A percentile compares a stretch with the other conserved stretches of the same genome.
phyloP scores from a whole-genome alignment of 352 stramenopile genomes.

The Phytophthora kernoviae region DNA sequence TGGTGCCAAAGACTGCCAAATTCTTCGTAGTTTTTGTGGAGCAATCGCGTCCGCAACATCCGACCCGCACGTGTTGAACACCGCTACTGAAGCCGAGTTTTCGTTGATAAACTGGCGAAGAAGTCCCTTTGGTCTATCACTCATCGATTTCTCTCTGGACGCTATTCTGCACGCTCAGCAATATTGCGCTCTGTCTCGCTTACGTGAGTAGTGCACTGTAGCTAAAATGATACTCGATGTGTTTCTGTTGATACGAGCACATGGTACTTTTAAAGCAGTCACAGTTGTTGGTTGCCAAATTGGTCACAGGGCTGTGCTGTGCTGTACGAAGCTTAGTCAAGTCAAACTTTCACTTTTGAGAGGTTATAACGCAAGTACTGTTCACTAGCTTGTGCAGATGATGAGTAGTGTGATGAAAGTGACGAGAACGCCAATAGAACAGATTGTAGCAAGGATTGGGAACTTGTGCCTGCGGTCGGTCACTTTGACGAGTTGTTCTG shows the following conservation, averaged over 20 bases:
- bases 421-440: conserved; percentile 67
- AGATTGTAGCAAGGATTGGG: conserved; percentile 72
- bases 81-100: conserved; percentile 13
- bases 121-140: conserved; percentile 31
- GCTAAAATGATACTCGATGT: neutral
- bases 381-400: conserved; percentile 56
- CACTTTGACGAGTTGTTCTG: conserved; percentile 78
- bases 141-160: conserved; percentile 38
- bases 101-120: conserved; percentile 34
- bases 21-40: conserved; percentile 33
- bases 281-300: neutral
- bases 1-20: conserved; percentile 25
- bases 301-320: no score
- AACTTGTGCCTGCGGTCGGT: conserved; percentile 71
- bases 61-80: conserved; percentile 10
- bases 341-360: neutral
- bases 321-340: neutral
- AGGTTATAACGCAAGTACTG: no score
- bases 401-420: conserved; percentile 72
- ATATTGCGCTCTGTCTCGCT: conserved; percentile 24
- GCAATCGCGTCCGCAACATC: conserved; percentile 25
- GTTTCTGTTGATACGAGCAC: neutral
- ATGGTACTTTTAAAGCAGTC: neutral
- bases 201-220: conserved; percentile 16
- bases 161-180: conserved; percentile 29